A percentile compares a stretch with the other conserved stretches of the same genome.
phyloP scores from a whole-genome alignment of 495 filamentous ascomycete genomes.

The Penicillium maclennaniae region DNA sequence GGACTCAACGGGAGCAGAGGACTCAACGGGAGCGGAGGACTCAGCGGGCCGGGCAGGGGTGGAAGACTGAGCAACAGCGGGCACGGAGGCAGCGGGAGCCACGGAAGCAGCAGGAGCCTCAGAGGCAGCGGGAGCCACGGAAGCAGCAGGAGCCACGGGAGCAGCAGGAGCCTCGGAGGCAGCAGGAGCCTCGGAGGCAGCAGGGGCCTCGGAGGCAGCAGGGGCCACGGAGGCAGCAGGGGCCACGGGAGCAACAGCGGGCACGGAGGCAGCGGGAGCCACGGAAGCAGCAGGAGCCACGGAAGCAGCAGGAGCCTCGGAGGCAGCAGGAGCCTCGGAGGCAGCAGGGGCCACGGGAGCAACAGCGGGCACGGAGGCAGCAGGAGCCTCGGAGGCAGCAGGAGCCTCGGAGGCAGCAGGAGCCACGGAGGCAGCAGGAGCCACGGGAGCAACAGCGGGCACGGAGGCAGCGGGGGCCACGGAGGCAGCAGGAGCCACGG shows the following conservation, averaged over 20 bases:
- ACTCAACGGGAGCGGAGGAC: neutral
- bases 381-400: too few relatives aligned
- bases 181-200: slow-evolving; percentile 4
- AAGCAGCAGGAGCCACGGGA: neutral
- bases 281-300: neutral
- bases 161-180: slow-evolving; percentile 3
- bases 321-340: neutral
- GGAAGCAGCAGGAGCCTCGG: slow-evolving; percentile 3
- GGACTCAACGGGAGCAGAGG: neutral
- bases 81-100: slow-evolving; percentile 8
- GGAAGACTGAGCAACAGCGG: neutral
- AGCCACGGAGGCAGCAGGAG: too few relatives aligned
- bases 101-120: slow-evolving; percentile 2
- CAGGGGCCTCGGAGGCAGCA: slow-evolving; percentile 3
- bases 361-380: slow-evolving; percentile 2
- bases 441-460: too few relatives aligned
- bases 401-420: too few relatives aligned
- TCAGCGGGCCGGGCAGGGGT: too few relatives aligned
- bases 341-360: too few relatives aligned
- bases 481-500: too few relatives aligned
- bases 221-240: neutral
- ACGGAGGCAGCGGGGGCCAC: too few relatives aligned
- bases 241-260: neutral
- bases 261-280: slow-evolving; percentile 3
- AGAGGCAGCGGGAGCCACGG: neutral